Percentiles rank a stretch among this genome's conserved stretches.
Evolutionary conservation across 768 basidiomycete species (phyloP).

Genomic region (Amanita subjunquillea): DNA sequence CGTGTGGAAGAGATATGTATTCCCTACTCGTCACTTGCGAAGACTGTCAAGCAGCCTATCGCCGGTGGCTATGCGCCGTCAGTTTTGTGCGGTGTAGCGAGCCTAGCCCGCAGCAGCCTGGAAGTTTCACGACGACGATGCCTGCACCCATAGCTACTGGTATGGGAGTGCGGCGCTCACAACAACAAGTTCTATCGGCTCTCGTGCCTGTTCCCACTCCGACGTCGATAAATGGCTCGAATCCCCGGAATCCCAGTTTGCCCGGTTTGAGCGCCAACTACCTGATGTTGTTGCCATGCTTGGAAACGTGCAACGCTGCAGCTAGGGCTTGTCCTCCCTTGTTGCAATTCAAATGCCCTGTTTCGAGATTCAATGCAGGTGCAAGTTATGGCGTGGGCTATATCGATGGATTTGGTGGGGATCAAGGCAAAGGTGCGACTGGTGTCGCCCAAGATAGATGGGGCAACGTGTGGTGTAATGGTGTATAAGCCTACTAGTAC

Average conservation of each 20-base stretch:
- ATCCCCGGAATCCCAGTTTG: slow-evolving; percentile 33
- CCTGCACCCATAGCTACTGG: slow-evolving; percentile 22
- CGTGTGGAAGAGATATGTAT: slow-evolving; percentile 75
- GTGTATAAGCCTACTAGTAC: slow-evolving; percentile 8
- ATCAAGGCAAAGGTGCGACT: slow-evolving; percentile 36
- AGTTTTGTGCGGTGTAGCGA: slow-evolving; percentile 73
- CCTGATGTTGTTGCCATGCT: slow-evolving; percentile 62
- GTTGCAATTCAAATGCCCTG: slow-evolving; percentile 62
- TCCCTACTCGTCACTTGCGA: slow-evolving; percentile 70
- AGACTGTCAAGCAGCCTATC: slow-evolving; percentile 66
- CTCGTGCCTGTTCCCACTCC: slow-evolving; percentile 30
- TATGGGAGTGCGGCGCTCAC: slow-evolving; percentile 14
- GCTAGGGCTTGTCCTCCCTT: slow-evolving; percentile 74
- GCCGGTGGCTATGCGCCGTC: slow-evolving; percentile 67
- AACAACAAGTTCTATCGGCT: slow-evolving; percentile 34
- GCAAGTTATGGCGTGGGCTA: slow-evolving; percentile 71
- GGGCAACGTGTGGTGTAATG: slow-evolving; percentile 75
- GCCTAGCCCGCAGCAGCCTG: slow-evolving; percentile 21
- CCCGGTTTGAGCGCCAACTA: slow-evolving; percentile 38
- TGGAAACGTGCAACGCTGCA: slow-evolving; percentile 65
- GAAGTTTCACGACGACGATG: slow-evolving; percentile 22
- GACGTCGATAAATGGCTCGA: slow-evolving; percentile 1
- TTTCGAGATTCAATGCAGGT: slow-evolving; percentile 46
- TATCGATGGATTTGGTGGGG: slow-evolving; percentile 45
- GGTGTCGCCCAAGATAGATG: slow-evolving; percentile 52